phyloP scores from a whole-genome alignment of 371 early-diverging fungal genomes.

The Rhizomucor pusillus region DNA sequence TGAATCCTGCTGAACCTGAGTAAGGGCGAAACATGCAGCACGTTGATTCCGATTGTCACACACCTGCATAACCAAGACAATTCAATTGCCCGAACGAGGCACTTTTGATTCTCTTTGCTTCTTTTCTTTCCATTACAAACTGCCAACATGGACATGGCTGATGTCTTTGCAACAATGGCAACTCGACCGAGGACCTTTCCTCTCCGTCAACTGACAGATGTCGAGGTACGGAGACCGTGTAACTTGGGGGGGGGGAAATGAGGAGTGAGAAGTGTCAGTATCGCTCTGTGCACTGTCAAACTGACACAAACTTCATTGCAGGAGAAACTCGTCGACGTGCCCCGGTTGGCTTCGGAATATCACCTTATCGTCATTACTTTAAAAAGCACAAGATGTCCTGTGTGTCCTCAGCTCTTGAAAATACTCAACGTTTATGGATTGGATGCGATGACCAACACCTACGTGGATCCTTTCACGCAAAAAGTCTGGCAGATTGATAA shows the following conservation, averaged over 20 bases:
- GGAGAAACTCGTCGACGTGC: conserved; percentile 29
- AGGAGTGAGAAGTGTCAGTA: too few relatives aligned
- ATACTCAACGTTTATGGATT: conserved; percentile 41
- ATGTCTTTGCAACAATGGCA: conserved; percentile 37
- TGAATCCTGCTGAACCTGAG: too few relatives aligned
- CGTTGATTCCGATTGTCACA: too few relatives aligned
- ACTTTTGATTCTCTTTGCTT: too few relatives aligned
- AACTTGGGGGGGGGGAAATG: too few relatives aligned
- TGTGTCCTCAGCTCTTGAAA: conserved; percentile 34
- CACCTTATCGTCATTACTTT: conserved; percentile 36
- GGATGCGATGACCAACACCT: conserved; percentile 17
- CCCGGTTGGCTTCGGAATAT: conserved; percentile 20
- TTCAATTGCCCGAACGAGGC: too few relatives aligned
- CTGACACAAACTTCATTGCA: conserved; percentile 7
- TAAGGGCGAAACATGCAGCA: too few relatives aligned
- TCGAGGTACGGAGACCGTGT: conserved; percentile 29
- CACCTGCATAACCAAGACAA: too few relatives aligned
- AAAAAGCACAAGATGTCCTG: conserved; percentile 29
- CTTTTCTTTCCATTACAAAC: too few relatives aligned
- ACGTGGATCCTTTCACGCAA: conserved; percentile 31
- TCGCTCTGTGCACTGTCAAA: neutral
- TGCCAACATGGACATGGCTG: neutral
- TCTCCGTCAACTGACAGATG: conserved; percentile 22
- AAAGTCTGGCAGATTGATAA: conserved; percentile 17
- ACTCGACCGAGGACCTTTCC: conserved; percentile 35